These are phyloP conservation scores for Kokia cookei DNA, from an alignment of 441 rosid genomes.

Conservation along the genomic window DNA sequence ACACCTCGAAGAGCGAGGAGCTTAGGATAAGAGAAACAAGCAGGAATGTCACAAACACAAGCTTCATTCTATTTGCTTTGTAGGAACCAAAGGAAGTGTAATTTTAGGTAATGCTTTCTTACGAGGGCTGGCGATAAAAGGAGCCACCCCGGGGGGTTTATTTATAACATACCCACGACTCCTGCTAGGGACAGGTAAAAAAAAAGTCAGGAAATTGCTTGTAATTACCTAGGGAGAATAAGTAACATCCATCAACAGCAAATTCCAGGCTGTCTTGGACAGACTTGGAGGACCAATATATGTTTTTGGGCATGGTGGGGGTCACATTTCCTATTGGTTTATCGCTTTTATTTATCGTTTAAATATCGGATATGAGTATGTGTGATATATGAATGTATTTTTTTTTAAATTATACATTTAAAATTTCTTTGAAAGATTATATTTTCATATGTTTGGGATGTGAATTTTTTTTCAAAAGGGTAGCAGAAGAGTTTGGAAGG, in stretches of 20 bases:
- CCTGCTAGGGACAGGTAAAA: neutral
- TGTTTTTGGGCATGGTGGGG: neutral
- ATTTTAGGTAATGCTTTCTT: neutral
- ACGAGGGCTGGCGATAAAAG: neutral
- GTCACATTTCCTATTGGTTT: neutral
- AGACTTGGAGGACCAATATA: neutral
- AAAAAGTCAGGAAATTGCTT: neutral
- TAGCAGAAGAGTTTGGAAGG: too few relatives aligned
- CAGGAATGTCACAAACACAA: constrained; percentile 7
- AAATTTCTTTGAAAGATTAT: too few relatives aligned
- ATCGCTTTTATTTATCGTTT: neutral
- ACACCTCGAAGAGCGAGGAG: constrained; percentile 30
- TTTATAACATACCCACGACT: neutral
- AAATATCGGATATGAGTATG: neutral
- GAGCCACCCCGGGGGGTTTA: too few relatives aligned
- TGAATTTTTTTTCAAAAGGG: too few relatives aligned
- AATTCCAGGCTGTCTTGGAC: constrained; percentile 23
- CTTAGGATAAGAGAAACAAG: constrained; percentile 27
- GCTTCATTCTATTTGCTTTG: constrained; percentile 22
- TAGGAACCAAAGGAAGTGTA: neutral
- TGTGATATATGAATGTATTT: neutral
- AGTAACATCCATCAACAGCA: neutral
- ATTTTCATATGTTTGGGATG: too few relatives aligned
- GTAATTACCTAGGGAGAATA: neutral
- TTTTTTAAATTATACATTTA: too few relatives aligned